Conservation (phyloP, 257 asterid genomes). For the Knoxia roxburghii region DNA sequence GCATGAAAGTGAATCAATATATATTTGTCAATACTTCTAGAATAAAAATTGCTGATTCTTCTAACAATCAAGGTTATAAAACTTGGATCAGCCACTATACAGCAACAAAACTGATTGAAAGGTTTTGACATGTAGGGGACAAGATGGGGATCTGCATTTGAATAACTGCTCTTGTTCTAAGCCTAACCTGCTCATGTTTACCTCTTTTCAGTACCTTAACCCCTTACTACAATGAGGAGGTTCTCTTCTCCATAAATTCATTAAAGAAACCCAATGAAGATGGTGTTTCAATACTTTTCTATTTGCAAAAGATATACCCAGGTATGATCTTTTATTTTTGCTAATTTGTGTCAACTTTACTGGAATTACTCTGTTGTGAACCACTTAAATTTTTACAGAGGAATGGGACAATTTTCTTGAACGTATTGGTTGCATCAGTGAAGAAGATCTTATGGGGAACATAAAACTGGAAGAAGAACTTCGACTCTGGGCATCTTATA, state of each 20-base stretch:
- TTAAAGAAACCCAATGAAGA: conserved; percentile 83
- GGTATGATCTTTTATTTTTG: conserved; percentile 38
- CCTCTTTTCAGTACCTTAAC: conserved; percentile 65
- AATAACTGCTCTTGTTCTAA: neutral
- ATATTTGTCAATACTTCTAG: neutral
- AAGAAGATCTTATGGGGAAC: conserved; percentile 72
- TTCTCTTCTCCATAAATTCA: conserved; percentile 66
- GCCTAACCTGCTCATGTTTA: conserved; percentile 15
- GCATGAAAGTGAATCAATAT: neutral
- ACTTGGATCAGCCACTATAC: neutral
- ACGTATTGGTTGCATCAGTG: conserved; percentile 58
- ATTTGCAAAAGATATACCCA: conserved; percentile 88
- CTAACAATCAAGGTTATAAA: neutral
- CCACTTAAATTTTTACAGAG: conserved; percentile 38
- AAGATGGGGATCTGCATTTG: neutral
- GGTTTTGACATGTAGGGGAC: neutral
- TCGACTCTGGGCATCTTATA: conserved; percentile 93
- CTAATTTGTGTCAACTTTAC: conserved; percentile 9
- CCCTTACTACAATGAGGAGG: conserved; percentile 87
- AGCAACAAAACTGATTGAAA: neutral
- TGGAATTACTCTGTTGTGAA: conserved; percentile 14
- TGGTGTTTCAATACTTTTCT: conserved; percentile 93
- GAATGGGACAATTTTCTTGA: conserved; percentile 93
- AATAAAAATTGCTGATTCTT: neutral
- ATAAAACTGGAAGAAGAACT: conserved; percentile 64